These are phyloP conservation scores for Saccharum spontaneum DNA, from an alignment of 176 grass and related monocot species.

Conservation along the genomic window DNA sequence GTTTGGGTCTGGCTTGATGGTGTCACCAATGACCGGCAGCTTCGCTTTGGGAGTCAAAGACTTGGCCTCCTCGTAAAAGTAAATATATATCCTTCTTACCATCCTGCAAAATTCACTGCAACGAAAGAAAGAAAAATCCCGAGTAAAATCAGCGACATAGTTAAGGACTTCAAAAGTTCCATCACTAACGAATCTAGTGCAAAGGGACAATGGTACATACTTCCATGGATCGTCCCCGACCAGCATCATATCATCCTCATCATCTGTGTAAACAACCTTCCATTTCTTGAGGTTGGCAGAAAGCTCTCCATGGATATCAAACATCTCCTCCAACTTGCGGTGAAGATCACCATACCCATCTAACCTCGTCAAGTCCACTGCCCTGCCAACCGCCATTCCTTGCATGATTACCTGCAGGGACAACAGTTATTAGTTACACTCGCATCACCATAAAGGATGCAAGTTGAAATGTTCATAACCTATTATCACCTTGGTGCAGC, in stretches of 20 bases:
- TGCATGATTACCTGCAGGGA: conserved; percentile 76
- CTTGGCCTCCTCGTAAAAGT: conserved; percentile 72
- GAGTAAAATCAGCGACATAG: not conserved
- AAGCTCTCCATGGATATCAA: conserved; percentile 80
- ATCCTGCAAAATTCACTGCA: conserved; percentile 76
- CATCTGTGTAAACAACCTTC: conserved; percentile 70
- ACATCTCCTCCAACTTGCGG: conserved; percentile 72
- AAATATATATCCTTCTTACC: conserved; percentile 82
- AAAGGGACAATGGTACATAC: conserved; percentile 39
- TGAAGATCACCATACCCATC: conserved; percentile 60
- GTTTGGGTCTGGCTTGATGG: conserved; percentile 41
- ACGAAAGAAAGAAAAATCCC: not conserved
- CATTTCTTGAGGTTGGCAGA: conserved; percentile 61
- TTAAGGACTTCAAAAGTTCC: not conserved
- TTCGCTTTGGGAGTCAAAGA: conserved; percentile 48
- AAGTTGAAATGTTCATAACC: not conserved
- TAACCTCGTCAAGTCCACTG: conserved; percentile 62
- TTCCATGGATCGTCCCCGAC: conserved; percentile 76
- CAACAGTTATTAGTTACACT: not conserved
- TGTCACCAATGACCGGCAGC: conserved; percentile 40
- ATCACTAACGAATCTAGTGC: not conserved
- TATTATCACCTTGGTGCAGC: conserved; percentile 71
- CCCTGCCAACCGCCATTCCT: conserved; percentile 78
- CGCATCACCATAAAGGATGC: not conserved
- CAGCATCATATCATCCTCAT: conserved; percentile 81